Evolutionary conservation across 495 filamentous ascomycete species (phyloP), one percentile per base, ranked within the genome.

Genomic region (Cudoniella acicularis): DNA sequence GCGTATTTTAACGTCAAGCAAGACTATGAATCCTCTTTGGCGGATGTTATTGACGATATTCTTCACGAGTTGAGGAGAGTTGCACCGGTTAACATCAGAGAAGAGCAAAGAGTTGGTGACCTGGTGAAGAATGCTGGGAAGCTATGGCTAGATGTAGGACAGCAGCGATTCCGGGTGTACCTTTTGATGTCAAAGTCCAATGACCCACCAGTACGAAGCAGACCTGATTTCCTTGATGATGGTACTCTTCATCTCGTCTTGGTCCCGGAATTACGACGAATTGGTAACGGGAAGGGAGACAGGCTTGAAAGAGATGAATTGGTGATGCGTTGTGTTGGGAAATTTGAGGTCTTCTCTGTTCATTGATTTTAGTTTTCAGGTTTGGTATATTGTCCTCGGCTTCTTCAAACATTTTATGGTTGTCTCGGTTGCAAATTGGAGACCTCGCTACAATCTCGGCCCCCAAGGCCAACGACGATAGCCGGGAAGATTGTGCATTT

Each of bases 81-180:
- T 41, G 17, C 58, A 24, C 23, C 2, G 9, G 21, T 61, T 23
- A 24, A 17, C 3, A 10, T 2, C 10, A 22, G 16, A 2, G 45
- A 61, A 6, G 40, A 41, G 17, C 51, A 54, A 20, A 41, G 18
- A 21, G n/a, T 56, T 0, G 43, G 11, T 1, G 24, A 40, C 1
- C 16, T 61, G 20, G 58, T 56, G 18, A 61, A 42, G 18, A 41
- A 41, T 36, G 51, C 51, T 1, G 51, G 51, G 17, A 22, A 42
- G 27, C 27, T 61, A 6, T 61, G 58, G 58, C n/a, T 61, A 16
- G 58, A 61, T 6, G 52, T 55, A n/a, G 51, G 41, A 1, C 51
- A 55, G 27, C 58, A 55, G 45, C 51, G 58, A 42, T 49, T 43
- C 25, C 51, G 58, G 2, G 41, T 61, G 23, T 55, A 41, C 22